Conservation (phyloP, 164 flowering plant species). For the Berberis vulgaris region DNA sequence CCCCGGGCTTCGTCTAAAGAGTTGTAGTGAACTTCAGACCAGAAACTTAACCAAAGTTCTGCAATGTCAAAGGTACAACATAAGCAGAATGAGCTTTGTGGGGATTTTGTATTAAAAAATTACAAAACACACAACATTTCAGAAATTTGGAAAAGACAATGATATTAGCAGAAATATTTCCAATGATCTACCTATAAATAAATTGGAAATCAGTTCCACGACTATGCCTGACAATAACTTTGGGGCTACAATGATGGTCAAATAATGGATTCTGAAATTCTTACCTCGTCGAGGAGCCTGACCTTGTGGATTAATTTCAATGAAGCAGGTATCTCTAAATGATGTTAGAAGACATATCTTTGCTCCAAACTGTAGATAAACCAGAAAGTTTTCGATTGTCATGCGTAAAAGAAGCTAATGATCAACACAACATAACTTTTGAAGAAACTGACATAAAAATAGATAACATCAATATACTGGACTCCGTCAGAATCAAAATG, state of each 20-base stretch:
- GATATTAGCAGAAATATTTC: no score
- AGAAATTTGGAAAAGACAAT: no score
- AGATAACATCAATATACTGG: not conserved
- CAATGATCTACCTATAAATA: no score
- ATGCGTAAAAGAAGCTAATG: no score
- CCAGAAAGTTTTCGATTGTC: not conserved
- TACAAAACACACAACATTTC: no score
- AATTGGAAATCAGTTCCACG: no score
- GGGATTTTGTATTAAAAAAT: no score
- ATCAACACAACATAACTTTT: not conserved
- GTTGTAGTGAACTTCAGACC: constrained; percentile 95
- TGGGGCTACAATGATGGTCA: no score
- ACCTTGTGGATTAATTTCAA: constrained; percentile 66
- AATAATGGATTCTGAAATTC: not conserved
- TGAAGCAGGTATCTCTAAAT: constrained; percentile 84
- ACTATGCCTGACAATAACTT: no score
- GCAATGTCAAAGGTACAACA: constrained; percentile 15
- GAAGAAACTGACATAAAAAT: not conserved
- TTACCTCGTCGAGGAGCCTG: constrained; percentile 69
- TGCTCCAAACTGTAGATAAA: constrained; percentile 72
- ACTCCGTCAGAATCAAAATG: not conserved
- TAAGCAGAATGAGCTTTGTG: no score
- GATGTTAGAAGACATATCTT: constrained; percentile 92
- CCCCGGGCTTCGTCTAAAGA: constrained; percentile 73
- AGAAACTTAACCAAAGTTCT: constrained; percentile 91